phyloP scores from a whole-genome alignment of 2,329 filamentous ascomycete genomes.

The Cladophialophora carrionii region DNA sequence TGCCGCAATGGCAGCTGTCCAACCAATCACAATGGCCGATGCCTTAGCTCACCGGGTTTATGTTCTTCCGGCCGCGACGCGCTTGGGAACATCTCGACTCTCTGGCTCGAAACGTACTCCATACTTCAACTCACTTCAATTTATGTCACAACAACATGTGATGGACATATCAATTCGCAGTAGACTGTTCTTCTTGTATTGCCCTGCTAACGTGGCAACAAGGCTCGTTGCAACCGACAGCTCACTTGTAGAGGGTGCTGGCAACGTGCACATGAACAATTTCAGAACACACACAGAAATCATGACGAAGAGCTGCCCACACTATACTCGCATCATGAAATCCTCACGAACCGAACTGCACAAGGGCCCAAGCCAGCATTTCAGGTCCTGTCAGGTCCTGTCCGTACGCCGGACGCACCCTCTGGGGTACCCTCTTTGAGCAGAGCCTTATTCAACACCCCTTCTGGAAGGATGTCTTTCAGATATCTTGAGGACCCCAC shows the following conservation, averaged over 20 bases:
- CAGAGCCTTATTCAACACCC: constrained; percentile 31
- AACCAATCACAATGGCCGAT: not conserved
- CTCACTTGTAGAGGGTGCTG: not conserved
- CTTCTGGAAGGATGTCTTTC: constrained; percentile 33
- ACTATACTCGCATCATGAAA: not conserved
- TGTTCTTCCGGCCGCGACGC: not conserved
- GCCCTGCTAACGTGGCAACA: not conserved
- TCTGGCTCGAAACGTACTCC: not conserved
- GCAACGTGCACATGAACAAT: not conserved
- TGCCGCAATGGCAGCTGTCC: not conserved
- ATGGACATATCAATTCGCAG: not conserved
- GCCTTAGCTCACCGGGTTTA: not conserved
- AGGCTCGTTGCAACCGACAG: not conserved
- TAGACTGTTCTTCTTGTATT: not conserved
- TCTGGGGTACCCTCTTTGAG: not conserved
- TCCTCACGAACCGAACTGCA: not conserved
- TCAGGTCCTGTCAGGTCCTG: not conserved
- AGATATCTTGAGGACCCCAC: constrained; percentile 13
- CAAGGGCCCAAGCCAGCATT: not conserved
- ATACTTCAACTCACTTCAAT: not conserved
- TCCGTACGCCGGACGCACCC: not conserved
- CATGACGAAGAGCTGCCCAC: not conserved
- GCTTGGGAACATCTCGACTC: not conserved
- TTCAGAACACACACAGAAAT: not conserved
- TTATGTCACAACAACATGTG: not conserved